Conservation (phyloP, 805 yeast genomes). For the Nakazawaea pomicola region DNA sequence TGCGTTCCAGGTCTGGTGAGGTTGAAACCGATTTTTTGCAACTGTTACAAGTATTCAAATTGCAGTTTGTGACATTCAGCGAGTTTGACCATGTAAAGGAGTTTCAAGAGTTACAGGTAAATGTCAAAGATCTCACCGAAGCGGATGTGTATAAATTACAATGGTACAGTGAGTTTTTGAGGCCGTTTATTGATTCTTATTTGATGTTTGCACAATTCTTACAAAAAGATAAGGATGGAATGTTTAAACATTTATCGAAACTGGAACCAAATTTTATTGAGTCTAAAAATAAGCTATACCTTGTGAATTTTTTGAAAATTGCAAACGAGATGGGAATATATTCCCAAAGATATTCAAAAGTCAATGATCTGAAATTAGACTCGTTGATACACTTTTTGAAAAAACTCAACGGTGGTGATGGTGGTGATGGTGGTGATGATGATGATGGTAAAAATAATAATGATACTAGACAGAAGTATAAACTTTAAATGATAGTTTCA, state of each 20-base stretch:
- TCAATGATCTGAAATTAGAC: neutral
- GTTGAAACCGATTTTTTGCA: neutral
- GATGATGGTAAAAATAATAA: neutral
- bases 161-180: conserved; percentile 2
- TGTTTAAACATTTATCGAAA: neutral
- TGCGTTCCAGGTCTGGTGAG: neutral
- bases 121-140: neutral
- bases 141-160: neutral
- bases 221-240: neutral
- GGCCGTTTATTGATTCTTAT: conserved; percentile 9
- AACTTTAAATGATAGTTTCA: conserved; percentile 76
- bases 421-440: too few species aligned
- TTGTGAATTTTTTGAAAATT: conserved; percentile 1
- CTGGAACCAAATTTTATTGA: neutral
- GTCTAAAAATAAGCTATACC: conserved; percentile 7
- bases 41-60: neutral
- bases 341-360: neutral
- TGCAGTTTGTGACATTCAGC: conserved; percentile 4
- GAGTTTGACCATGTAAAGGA: neutral
- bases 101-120: conserved; percentile 2
- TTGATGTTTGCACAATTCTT: conserved; percentile 2
- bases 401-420: too few species aligned
- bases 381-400: too few species aligned
- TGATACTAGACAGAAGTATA: neutral
- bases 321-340: conserved; percentile 2